These are phyloP conservation scores for Wickerhamiella lipophila DNA, from an alignment of 805 yeast genomes.

Conservation along the genomic window DNA sequence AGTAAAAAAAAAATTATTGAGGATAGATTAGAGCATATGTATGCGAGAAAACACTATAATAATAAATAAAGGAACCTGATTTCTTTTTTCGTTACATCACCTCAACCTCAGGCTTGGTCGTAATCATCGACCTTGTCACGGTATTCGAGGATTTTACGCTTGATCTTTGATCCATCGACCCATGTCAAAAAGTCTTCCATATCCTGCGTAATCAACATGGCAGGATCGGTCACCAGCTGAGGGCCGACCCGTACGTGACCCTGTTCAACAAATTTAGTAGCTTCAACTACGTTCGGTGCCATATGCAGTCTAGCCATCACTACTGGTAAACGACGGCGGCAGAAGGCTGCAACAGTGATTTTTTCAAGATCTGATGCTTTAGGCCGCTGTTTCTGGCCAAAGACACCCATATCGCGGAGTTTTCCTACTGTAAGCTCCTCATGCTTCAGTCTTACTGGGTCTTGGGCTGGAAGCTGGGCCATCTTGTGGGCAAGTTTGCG, in stretches of 20 bases:
- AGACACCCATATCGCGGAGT: slow-evolving; percentile 74
- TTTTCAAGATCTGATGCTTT: slow-evolving; percentile 88
- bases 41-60: background rate
- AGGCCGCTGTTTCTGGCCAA: slow-evolving; percentile 56
- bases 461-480: slow-evolving; percentile 73
- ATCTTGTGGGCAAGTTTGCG: slow-evolving; percentile 77
- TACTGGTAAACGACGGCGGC: slow-evolving; percentile 85
- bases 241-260: slow-evolving; percentile 98
- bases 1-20: background rate
- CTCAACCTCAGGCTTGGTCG: slow-evolving; percentile 28
- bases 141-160: slow-evolving; percentile 74
- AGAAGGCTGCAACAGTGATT: slow-evolving; percentile 80
- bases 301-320: slow-evolving; percentile 88
- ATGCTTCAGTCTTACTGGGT: slow-evolving; percentile 75
- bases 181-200: slow-evolving; percentile 96
- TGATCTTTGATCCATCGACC: slow-evolving; percentile 94
- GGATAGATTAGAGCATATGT: background rate
- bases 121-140: slow-evolving; percentile 56
- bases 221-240: slow-evolving; percentile 88
- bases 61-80: background rate
- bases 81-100: no score
- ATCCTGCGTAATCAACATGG: slow-evolving; percentile 80
- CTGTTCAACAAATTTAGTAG: slow-evolving; percentile 84
- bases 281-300: slow-evolving; percentile 83
- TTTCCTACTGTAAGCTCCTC: slow-evolving; percentile 82